Base-by-base conservation (phyloP, 768 basidiomycete genomes). In the Suillus spraguei region DNA sequence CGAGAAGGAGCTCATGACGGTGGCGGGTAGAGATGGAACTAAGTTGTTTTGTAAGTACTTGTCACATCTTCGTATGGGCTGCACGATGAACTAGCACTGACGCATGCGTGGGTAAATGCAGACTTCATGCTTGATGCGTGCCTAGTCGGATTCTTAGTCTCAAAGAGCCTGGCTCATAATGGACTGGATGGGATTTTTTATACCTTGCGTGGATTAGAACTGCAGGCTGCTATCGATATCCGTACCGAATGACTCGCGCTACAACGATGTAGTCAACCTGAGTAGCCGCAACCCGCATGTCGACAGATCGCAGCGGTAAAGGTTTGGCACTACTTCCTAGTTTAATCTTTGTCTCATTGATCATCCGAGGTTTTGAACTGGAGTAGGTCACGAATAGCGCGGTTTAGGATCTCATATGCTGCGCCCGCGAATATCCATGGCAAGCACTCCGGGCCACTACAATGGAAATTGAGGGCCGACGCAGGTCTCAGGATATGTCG, bases 61-160 rank as follows among this genome's bases (percentile, higher is more conserved):
- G 24, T 20, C 22, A 17, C 28, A 55, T 28, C 32, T 50, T 58
- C 36, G 8, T 35, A 58, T 11, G 24, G 20, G 52, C 24, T 28
- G 20, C 35, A 58, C 6, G 20, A 20, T 60, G 52, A 50, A 41
- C 39, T 66, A 99, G 97, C 91, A 53, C 77, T 85, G 28, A 98
- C 96, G 0, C 97, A 99, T 75, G 92, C 90, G 4, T 99, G 97
- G 97, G 95, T 99, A 38, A 98, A 94, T 68, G 86, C 84, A n/a
- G 97, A 99, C 59, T 90, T 90, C 69, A 97, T 99, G 94, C 81
- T 99, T 24, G 96, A 98, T 72, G 83, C 87, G 38, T 98, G 94
- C 74, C 80, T 97, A 53, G 91, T 99, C 42, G 97, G 97, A 17
- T 92, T 97, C 70, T 78, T 99, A 46, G 87, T 95, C 14, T 75